Evolutionary conservation across 176 grass and related monocot genomes (phyloP).

Genomic region (Triticum urartu): DNA sequence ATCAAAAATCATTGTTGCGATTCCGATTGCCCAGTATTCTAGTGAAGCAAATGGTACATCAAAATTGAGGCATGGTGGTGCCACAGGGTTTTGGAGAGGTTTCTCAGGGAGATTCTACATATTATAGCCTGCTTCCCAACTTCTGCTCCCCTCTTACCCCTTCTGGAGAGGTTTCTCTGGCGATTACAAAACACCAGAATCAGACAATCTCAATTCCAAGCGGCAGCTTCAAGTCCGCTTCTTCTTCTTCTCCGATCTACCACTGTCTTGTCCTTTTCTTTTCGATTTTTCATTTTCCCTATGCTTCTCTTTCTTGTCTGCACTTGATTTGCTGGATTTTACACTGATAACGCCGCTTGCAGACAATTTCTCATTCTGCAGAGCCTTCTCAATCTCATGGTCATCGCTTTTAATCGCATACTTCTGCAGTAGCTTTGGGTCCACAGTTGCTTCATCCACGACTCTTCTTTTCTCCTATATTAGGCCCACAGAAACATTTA

Average conservation of each 20-base stretch:
- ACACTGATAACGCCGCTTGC: constrained; percentile 77
- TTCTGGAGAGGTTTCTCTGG: not conserved
- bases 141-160: too few species aligned
- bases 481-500: not conserved
- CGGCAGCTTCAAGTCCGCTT: constrained; percentile 41
- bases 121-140: too few species aligned
- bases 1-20: not conserved
- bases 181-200: not conserved
- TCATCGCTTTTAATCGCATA: constrained; percentile 59
- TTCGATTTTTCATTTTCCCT: constrained; percentile 48
- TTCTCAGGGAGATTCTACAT: not conserved
- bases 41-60: not conserved
- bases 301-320: constrained; percentile 48
- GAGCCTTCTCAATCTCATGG: constrained; percentile 61
- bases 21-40: not conserved
- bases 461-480: constrained; percentile 69
- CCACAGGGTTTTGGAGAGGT: not conserved
- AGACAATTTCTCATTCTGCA: constrained; percentile 63
- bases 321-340: constrained; percentile 57
- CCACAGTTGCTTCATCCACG: constrained; percentile 41
- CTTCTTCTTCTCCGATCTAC: constrained; percentile 62
- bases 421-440: constrained; percentile 57
- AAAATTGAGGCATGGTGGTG: not conserved
- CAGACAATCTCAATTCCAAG: not conserved
- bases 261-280: constrained; percentile 70